Evolutionary conservation across 2,329 filamentous ascomycete genomes (phyloP).

Genomic region (Rutstroemia sp.): DNA sequence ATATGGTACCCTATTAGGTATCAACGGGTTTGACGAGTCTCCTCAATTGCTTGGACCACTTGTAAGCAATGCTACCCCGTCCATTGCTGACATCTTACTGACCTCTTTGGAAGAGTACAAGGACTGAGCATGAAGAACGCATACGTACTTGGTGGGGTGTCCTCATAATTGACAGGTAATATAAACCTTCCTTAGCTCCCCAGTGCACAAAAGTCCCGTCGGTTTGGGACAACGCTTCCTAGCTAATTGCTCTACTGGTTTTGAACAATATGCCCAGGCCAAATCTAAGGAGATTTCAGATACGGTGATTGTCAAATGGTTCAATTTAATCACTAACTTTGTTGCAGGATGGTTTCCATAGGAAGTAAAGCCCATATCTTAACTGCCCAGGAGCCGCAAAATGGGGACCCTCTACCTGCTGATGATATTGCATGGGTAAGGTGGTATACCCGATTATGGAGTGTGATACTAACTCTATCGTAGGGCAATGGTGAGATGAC

Average conservation of each 20-base stretch:
- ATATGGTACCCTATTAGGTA: slow-evolving; percentile 39
- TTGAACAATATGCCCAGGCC: too few species aligned
- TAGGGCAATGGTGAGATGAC: slow-evolving; percentile 34
- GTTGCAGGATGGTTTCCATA: slow-evolving; percentile 24
- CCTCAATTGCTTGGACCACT: slow-evolving; percentile 32
- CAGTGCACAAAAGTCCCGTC: too few species aligned
- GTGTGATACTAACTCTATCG: slow-evolving; percentile 2
- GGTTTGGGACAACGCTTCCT: too few species aligned
- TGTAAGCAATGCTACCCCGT: slow-evolving; percentile 20
- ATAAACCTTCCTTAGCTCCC: too few species aligned
- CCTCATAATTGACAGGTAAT: slow-evolving; percentile 37
- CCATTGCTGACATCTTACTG: neutral
- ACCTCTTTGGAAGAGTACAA: slow-evolving; percentile 30
- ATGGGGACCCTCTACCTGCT: slow-evolving; percentile 20
- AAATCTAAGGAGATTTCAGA: too few species aligned
- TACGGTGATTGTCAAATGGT: too few species aligned
- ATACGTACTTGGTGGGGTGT: slow-evolving; percentile 42
- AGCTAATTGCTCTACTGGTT: too few species aligned
- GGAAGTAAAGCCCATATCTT: slow-evolving; percentile 25
- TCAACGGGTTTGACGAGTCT: slow-evolving; percentile 32
- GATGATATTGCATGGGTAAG: slow-evolving; percentile 35
- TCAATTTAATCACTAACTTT: slow-evolving; percentile 8
- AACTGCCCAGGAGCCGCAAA: slow-evolving; percentile 26
- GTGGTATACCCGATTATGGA: neutral
- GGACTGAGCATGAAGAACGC: slow-evolving; percentile 41